Base-by-base conservation (phyloP, 441 rosid species). In the Isatis lusitanica region DNA sequence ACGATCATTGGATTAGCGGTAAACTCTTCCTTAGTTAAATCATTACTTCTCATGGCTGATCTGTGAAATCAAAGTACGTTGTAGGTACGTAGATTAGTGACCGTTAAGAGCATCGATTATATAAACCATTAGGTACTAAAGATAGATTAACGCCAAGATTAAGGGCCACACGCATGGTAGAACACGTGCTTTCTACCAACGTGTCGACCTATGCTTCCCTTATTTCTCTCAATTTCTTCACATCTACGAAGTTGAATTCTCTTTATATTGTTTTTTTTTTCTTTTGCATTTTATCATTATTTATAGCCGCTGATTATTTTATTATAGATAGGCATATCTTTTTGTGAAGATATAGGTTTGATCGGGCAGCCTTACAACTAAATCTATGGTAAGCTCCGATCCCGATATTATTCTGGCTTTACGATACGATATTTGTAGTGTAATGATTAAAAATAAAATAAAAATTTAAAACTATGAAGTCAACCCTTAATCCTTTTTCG, bases 111-210 rank as follows among this genome's bases (percentile, higher is more conserved):
- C 78, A 68, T 53, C 58, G 63, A 51, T 74, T 40, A 30, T 39
- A 24, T 67, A 67, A 74, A 40, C 73, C 53, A 60, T 60, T 60
- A 38, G 46, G 9, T 59, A 60, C 11, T 21, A 69, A 69, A 36
- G 66, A 75, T 56, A 63, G 71, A 64, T 64, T 70, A 58, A 24
- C 68, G 79, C 75, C 75, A 75, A 76, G 75, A 40, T 70, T 70
- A 76, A 70, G 79, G 74, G 80, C 72, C 74, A 65, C 68, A 76
- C 61, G 75, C 75, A 63, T 40, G 79, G 55, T 46, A 56, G 44
- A 69, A 57, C 55, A 76, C 75, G 61, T 76, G 76, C 46, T 64
- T 64, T 39, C 16, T 40, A 48, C 63, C 9, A 15, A 64, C 80
- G 80, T 76, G 80, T 76, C 75, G 35, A 58, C 63, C 38, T 39